Evolutionary conservation across 306 rosid species (phyloP).

Genomic region (Pterocarpus santalinus): DNA sequence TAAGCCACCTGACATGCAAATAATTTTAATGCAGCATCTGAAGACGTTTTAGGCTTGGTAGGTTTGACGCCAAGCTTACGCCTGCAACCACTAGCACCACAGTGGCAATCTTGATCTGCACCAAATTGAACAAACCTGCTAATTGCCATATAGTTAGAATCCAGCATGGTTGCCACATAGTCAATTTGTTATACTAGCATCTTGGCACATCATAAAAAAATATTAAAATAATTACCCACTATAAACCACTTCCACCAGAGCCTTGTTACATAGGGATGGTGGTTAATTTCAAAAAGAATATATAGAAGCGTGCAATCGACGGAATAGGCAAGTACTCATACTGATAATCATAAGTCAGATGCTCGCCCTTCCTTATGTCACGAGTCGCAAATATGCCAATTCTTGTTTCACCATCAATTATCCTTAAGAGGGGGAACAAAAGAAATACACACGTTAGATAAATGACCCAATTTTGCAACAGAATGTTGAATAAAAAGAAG

Average conservation of each 20-base stretch:
- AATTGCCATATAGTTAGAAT: conserved; percentile 65
- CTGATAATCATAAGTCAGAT: conserved; percentile 97
- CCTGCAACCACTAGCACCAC: conserved; percentile 88
- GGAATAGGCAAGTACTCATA: conserved; percentile 59
- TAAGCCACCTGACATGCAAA: conserved; percentile 83
- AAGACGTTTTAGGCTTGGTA: conserved; percentile 78
- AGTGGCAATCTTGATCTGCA: conserved; percentile 99
- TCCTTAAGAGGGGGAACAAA: conserved; percentile 60
- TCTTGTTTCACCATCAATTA: conserved; percentile 95
- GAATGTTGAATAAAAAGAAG: conserved; percentile 31
- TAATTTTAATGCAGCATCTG: conserved; percentile 13
- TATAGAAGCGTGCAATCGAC: conserved; percentile 28
- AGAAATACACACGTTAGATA: conserved; percentile 43
- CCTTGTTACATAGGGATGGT: neutral
- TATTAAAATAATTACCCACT: neutral
- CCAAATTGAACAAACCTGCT: conserved; percentile 99
- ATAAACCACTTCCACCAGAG: neutral
- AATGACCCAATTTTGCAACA: neutral
- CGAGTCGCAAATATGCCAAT: conserved; percentile 93
- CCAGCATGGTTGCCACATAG: conserved; percentile 6
- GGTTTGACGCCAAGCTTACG: conserved; percentile 87
- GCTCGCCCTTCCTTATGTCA: conserved; percentile 83
- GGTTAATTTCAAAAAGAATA: neutral
- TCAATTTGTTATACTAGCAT: conserved; percentile 5
- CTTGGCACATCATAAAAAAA: neutral